Evolutionary conservation across 2,329 filamentous ascomycete species (phyloP), one percentile per base, ranked within the genome.

Genomic region (Trichophyton rubrum): DNA sequence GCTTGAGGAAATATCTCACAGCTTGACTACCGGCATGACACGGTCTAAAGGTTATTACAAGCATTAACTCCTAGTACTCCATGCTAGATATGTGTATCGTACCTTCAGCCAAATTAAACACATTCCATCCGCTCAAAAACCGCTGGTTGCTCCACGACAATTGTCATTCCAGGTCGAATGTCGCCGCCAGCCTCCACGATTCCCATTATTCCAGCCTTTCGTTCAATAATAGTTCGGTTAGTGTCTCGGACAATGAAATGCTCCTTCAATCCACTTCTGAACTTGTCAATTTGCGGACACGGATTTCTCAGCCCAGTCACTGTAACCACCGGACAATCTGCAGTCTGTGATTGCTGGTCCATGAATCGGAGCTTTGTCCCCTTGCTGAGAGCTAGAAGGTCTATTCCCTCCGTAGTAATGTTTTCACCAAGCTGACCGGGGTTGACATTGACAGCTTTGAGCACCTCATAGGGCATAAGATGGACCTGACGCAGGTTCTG

Each of bases 401-500:
- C 62, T 30, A 67, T 60, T 9, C 63, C 65, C 2, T 53, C 33
- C 3, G 66, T 68, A 13, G 67, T 68, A 58, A 68, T 64, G 53
- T 68, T 68, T 60, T 68, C 66, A 22, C 66, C 67, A n/a, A 67
- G 27, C n/a, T 66, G 61, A 11, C 63, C 66, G 0, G 65, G 66
- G 24, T 62, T 47, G 1, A 64, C 13, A 3, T 63, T 61, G 24
- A 60, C 43, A n/a, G 53, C 30, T 20, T 62, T 24, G 24, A 68
- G 63, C 27, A 68, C 63, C 51, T 67, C 67, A 43, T 62, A 47
- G 9, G 66, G 64, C 6, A 69, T 64, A 11, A 69, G 62, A 57
- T 69, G 68, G 11, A 69, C 67, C 59, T 69, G 68, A 24, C 68
- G 66, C n/a, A 69, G 63, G 59, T 69, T 69, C 33, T 62, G 63